Percentiles rank a stretch among this genome's conserved stretches.
Conservation (phyloP, 2,329 filamentous ascomycete species). For the Mycocentrospora acerina region DNA sequence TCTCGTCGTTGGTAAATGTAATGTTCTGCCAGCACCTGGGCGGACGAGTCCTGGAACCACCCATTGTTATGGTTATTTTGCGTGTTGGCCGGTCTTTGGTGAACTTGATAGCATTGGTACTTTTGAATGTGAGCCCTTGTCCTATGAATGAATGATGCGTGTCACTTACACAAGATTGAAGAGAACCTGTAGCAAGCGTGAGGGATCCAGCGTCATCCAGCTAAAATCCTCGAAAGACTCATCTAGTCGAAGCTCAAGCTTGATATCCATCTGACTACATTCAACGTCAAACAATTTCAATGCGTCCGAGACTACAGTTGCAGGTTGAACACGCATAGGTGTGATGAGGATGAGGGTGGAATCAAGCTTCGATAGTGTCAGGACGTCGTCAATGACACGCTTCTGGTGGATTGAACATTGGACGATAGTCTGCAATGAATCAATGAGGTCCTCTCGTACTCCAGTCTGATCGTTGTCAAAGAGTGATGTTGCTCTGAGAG, state of each 20-base stretch:
- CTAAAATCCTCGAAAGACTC: slow-evolving; percentile 42
- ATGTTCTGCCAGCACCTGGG: slow-evolving; percentile 17
- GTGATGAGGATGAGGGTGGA: slow-evolving; percentile 31
- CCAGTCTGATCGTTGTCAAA: slow-evolving; percentile 5
- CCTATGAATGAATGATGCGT: slow-evolving; percentile 17
- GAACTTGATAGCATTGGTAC: slow-evolving; percentile 35
- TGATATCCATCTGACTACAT: slow-evolving; percentile 37
- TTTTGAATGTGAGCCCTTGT: slow-evolving; percentile 26
- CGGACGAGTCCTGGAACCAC: slow-evolving; percentile 27
- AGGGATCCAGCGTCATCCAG: slow-evolving; percentile 33
- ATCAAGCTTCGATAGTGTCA: slow-evolving; percentile 37
- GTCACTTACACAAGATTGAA: slow-evolving; percentile 32
- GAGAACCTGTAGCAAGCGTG: slow-evolving; percentile 27
- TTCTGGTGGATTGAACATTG: slow-evolving; percentile 45
- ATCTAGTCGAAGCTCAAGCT: slow-evolving; percentile 41
- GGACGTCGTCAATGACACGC: slow-evolving; percentile 44
- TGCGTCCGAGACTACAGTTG: slow-evolving; percentile 23
- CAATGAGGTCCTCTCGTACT: slow-evolving; percentile 23
- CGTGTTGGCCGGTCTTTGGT: slow-evolving; percentile 39
- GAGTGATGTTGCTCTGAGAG: slow-evolving; percentile 17
- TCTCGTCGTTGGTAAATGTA: slow-evolving; percentile 15
- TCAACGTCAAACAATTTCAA: slow-evolving; percentile 34
- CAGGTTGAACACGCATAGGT: slow-evolving; percentile 23
- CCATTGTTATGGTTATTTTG: slow-evolving; percentile 41
- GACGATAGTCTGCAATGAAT: slow-evolving; percentile 35